Conservation (phyloP, 2,329 filamentous ascomycete genomes). For the Cladorrhinum sp. region DNA sequence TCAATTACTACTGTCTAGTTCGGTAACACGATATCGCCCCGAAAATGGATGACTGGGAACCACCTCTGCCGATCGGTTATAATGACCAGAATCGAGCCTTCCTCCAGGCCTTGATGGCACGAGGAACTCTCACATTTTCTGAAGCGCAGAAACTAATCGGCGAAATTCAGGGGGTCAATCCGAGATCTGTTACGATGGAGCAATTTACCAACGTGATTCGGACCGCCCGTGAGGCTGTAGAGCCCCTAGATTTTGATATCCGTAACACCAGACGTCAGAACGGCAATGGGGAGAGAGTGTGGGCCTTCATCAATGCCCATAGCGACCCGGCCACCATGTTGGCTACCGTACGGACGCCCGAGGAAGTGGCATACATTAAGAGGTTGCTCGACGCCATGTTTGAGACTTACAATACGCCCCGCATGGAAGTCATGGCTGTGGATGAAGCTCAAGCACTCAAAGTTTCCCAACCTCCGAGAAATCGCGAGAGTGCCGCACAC, state of each 20-base stretch:
- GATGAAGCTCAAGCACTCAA: conserved; percentile 75
- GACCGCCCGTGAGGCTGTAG: conserved; percentile 68
- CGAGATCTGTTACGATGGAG: conserved; percentile 64
- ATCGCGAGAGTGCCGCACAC: conserved; percentile 28
- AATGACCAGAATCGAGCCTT: conserved; percentile 77
- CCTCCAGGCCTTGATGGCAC: conserved; percentile 80
- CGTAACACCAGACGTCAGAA: conserved; percentile 69
- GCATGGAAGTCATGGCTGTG: conserved; percentile 81
- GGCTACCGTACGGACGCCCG: conserved; percentile 73
- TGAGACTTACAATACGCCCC: conserved; percentile 74
- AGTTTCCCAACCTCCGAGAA: conserved; percentile 53
- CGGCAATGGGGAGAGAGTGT: conserved; percentile 61
- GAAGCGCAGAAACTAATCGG: conserved; percentile 74
- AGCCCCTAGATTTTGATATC: conserved; percentile 84
- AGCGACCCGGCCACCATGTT: conserved; percentile 83
- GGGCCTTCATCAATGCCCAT: conserved; percentile 82
- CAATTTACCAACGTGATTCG: conserved; percentile 68
- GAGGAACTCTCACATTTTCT: conserved; percentile 70
- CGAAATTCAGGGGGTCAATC: conserved; percentile 59
- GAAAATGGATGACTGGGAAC: conserved; percentile 30
- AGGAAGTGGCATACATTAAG: conserved; percentile 89
- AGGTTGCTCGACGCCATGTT: conserved; percentile 89
- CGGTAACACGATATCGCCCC: background rate
- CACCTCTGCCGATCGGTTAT: conserved; percentile 39
- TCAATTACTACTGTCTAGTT: background rate